Percentiles rank a stretch among this genome's conserved stretches.
phyloP scores from a whole-genome alignment of 371 early-diverging fungal genomes.

The Mortierella sp. region DNA sequence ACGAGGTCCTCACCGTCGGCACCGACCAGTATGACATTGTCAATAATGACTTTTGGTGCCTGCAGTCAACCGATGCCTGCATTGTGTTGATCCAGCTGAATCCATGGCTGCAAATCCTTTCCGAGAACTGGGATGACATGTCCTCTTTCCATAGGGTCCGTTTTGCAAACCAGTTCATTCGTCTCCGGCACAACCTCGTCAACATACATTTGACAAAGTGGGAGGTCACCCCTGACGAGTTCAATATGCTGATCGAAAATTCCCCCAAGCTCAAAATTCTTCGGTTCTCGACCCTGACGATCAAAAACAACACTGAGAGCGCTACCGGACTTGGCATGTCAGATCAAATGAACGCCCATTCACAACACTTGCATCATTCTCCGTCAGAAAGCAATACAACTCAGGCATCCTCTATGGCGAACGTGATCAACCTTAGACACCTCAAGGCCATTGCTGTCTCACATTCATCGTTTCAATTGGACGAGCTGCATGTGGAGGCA shows the following conservation, averaged over 20 bases:
- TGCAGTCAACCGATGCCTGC: conserved; percentile 32
- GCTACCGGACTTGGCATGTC: background rate
- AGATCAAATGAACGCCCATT: background rate
- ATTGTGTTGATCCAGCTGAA: conserved; percentile 26
- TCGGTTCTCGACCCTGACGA: conserved; percentile 18
- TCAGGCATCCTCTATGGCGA: background rate
- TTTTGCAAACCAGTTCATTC: conserved; percentile 21
- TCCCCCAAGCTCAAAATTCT: conserved; percentile 10
- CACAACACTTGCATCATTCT: background rate
- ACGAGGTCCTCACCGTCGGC: conserved; percentile 15
- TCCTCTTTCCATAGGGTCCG: conserved; percentile 29
- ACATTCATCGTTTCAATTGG: conserved; percentile 11
- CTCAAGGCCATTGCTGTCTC: conserved; percentile 18
- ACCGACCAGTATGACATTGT: conserved; percentile 24
- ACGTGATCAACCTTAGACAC: conserved; percentile 16
- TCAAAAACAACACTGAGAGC: conserved; percentile 13
- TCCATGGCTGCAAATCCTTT: conserved; percentile 16
- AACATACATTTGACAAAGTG: conserved; percentile 28
- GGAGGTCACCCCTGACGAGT: conserved; percentile 15
- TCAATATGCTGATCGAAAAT: conserved; percentile 25
- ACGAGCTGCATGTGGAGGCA: conserved; percentile 16
- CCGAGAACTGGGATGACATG: conserved; percentile 38
- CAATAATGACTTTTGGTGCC: conserved; percentile 41
- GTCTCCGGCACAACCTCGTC: conserved; percentile 2
- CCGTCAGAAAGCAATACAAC: background rate